Percentiles rank a stretch among this genome's conserved stretches.
Evolutionary conservation across 495 filamentous ascomycete genomes (phyloP).

Genomic region (Copromyces sp.): DNA sequence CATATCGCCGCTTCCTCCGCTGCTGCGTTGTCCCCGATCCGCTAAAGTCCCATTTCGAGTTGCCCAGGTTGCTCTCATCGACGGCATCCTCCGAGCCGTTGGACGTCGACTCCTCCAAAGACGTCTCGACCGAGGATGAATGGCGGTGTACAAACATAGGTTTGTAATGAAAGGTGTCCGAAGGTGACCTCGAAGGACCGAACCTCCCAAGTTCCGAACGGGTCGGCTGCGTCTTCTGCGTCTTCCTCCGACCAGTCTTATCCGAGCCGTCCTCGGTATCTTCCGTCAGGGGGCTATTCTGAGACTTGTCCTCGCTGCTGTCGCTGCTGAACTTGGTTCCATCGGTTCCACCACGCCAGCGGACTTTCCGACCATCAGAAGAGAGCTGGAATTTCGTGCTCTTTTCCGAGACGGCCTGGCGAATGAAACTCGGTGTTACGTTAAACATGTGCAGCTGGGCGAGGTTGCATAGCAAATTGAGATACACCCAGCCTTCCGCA

Average conservation of each 20-base stretch:
- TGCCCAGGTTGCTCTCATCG: slow-evolving; percentile 30
- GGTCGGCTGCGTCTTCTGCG: slow-evolving; percentile 23
- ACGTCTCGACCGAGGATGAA: slow-evolving; percentile 34
- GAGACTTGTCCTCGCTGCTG: slow-evolving; percentile 34
- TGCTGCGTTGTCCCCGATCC: slow-evolving; percentile 30
- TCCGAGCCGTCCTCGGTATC: slow-evolving; percentile 30
- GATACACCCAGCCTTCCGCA: slow-evolving; percentile 62
- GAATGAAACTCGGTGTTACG: slow-evolving; percentile 63
- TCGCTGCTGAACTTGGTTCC: slow-evolving; percentile 51
- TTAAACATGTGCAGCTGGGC: slow-evolving; percentile 71
- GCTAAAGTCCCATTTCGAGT: slow-evolving; percentile 31
- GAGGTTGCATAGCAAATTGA: slow-evolving; percentile 73
- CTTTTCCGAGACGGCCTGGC: slow-evolving; percentile 51
- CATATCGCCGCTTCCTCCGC: slow-evolving; percentile 36
- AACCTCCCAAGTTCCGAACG: slow-evolving; percentile 18
- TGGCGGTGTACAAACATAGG: slow-evolving; percentile 45
- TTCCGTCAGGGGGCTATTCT: slow-evolving; percentile 29
- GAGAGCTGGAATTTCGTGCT: slow-evolving; percentile 65
- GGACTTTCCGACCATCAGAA: slow-evolving; percentile 58
- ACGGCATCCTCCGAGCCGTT: slow-evolving; percentile 11
- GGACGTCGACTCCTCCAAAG: slow-evolving; percentile 30
- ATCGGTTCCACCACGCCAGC: slow-evolving; percentile 59
- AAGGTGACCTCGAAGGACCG: slow-evolving; percentile 24
- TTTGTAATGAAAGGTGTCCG: slow-evolving; percentile 50
- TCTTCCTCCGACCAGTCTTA: slow-evolving; percentile 25